Percentiles rank a stretch among this genome's conserved stretches.
Conservation (phyloP, 352 stramenopile species). For the Globisporangium abappressorium region DNA sequence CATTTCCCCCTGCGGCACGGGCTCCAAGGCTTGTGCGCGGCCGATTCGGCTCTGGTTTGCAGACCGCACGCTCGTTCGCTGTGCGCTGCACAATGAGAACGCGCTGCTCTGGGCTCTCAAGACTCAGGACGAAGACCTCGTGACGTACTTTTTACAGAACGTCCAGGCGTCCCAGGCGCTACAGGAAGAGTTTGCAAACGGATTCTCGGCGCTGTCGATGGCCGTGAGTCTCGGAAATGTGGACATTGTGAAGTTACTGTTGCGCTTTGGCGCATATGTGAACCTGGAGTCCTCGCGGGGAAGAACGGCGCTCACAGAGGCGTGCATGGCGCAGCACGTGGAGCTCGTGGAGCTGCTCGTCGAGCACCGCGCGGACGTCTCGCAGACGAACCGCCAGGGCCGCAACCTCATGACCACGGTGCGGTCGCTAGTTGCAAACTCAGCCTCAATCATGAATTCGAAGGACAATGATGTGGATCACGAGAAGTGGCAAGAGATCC, state of each 20-base stretch:
- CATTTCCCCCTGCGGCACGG: slow-evolving; percentile 53
- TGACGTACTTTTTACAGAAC: slow-evolving; percentile 56
- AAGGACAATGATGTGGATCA: not conserved
- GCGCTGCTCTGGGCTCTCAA: slow-evolving; percentile 66
- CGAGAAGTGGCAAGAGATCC: slow-evolving; percentile 27
- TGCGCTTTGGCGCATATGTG: slow-evolving; percentile 66
- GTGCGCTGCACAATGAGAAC: slow-evolving; percentile 47
- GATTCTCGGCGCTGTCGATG: slow-evolving; percentile 58
- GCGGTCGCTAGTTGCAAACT: slow-evolving; percentile 24
- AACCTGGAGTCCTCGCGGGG: slow-evolving; percentile 69
- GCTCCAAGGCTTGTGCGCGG: slow-evolving; percentile 43
- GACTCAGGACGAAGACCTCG: slow-evolving; percentile 53
- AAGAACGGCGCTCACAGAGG: slow-evolving; percentile 61
- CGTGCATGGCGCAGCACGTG: slow-evolving; percentile 42
- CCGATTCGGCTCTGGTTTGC: slow-evolving; percentile 65
- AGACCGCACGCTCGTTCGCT: slow-evolving; percentile 35
- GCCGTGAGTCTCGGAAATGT: slow-evolving; percentile 46
- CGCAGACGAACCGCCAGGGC: slow-evolving; percentile 60
- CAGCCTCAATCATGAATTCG: not conserved
- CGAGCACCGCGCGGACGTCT: slow-evolving; percentile 53
- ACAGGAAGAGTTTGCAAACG: slow-evolving; percentile 63
- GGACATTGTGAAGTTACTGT: slow-evolving; percentile 45
- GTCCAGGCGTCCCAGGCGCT: slow-evolving; percentile 31
- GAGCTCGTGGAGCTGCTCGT: slow-evolving; percentile 59
- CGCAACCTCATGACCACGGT: slow-evolving; percentile 44